phyloP scores from a whole-genome alignment of 805 yeast genomes.

The Saccharomyces eubayanus region DNA sequence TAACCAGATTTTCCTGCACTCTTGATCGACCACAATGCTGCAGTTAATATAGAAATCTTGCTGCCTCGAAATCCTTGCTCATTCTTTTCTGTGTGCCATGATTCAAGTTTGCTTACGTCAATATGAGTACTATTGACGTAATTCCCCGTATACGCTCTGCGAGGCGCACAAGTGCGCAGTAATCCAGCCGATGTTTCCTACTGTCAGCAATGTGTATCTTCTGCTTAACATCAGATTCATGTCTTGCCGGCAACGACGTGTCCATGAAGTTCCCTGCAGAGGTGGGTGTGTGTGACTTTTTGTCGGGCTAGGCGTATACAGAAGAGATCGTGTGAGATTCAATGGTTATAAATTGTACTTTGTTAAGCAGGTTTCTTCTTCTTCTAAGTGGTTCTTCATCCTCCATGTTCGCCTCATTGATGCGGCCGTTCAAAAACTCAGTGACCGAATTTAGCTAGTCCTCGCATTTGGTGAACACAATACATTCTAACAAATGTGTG shows the following conservation, averaged over 20 bases:
- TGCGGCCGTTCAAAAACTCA: conserved; percentile 82
- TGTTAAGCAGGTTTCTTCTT: not conserved
- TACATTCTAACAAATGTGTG: not conserved
- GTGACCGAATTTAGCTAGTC: not conserved
- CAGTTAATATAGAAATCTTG: conserved; percentile 93
- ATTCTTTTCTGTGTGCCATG: conserved; percentile 96
- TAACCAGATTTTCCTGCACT: conserved; percentile 82
- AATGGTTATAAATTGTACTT: not conserved
- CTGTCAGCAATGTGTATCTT: conserved; percentile 84
- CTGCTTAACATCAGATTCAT: conserved; percentile 86
- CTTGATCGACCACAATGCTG: conserved; percentile 85
- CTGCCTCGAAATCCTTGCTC: conserved; percentile 72
- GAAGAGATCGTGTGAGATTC: conserved; percentile 57
- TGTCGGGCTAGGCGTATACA: conserved; percentile 97
- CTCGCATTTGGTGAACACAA: not conserved
- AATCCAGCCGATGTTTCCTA: conserved; percentile 99
- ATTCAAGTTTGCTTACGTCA: conserved; percentile 90
- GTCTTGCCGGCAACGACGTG: conserved; percentile 83
- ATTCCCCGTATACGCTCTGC: conserved; percentile 90
- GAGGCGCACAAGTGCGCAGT: conserved; percentile 96
- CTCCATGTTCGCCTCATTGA: not conserved
- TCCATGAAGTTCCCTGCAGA: conserved; percentile 94
- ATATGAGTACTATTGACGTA: conserved; percentile 88
- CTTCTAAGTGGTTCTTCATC: not conserved
- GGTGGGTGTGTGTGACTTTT: conserved; percentile 93